A percentile compares a stretch with the other conserved stretches of the same genome.
Conservation (phyloP, 1,284 basidiomycete genomes). For the Tremellales sp. region DNA sequence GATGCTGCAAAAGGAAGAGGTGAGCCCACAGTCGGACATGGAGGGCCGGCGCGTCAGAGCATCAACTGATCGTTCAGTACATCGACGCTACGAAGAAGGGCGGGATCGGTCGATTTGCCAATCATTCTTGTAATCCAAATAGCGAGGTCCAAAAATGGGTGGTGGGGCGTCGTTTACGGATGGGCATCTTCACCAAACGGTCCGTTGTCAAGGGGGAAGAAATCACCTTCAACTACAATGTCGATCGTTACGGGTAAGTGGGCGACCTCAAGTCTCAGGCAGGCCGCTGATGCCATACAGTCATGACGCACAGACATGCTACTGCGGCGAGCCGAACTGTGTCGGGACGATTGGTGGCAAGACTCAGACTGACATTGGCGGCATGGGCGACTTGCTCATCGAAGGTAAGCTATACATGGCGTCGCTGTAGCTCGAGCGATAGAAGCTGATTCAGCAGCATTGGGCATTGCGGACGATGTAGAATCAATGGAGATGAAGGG, state of each 20-base stretch:
- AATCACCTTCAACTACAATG: slow-evolving; percentile 99
- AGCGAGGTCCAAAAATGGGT: slow-evolving; percentile 99
- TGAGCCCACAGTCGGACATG: slow-evolving; percentile 45
- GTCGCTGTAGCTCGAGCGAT: no score
- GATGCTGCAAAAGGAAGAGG: slow-evolving; percentile 98
- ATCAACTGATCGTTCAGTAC: slow-evolving; percentile 60
- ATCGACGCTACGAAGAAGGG: slow-evolving; percentile 98
- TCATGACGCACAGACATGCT: slow-evolving; percentile 91
- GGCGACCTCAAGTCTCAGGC: neutral
- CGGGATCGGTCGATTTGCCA: slow-evolving; percentile 93
- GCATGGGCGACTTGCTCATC: slow-evolving; percentile 92
- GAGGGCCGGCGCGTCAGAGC: neutral
- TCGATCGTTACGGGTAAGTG: slow-evolving; percentile 92
- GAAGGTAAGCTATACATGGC: slow-evolving; percentile 61
- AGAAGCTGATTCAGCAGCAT: no score
- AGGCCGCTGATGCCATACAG: slow-evolving; percentile 49
- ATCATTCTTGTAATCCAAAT: slow-evolving; percentile 97
- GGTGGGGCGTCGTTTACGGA: slow-evolving; percentile 81
- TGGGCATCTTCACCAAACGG: slow-evolving; percentile 96
- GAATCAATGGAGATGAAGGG: slow-evolving; percentile 74
- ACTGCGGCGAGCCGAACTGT: slow-evolving; percentile 94
- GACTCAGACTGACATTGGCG: slow-evolving; percentile 90
- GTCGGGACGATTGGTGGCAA: slow-evolving; percentile 96
- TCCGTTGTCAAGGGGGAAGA: slow-evolving; percentile 80
- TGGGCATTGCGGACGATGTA: slow-evolving; percentile 90